Evolutionary conservation across 768 basidiomycete species (phyloP).

Genomic region (Trametes sanguinea): DNA sequence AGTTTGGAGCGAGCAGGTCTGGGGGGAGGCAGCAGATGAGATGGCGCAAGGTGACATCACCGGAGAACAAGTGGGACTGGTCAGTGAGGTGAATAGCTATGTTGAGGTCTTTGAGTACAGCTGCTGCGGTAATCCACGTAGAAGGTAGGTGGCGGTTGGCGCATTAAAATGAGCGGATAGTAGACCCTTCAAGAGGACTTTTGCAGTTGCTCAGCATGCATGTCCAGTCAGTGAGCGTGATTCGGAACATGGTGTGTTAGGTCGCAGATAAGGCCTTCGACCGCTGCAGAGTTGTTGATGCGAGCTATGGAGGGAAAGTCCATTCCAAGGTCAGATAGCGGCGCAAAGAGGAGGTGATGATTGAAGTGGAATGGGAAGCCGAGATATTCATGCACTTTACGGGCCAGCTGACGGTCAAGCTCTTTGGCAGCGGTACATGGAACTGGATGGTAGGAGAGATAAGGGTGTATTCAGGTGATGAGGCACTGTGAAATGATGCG

Average conservation of each 20-base stretch:
- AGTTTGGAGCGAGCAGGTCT: neutral
- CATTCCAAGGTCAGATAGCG: neutral
- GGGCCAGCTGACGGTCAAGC: neutral
- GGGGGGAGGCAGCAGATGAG: too few relatives aligned
- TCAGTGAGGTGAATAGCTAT: too few relatives aligned
- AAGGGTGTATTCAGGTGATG: neutral
- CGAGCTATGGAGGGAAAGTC: neutral
- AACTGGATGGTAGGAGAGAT: neutral
- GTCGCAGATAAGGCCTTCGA: neutral
- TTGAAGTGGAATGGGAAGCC: neutral
- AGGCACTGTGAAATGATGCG: neutral
- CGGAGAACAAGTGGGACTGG: too few relatives aligned
- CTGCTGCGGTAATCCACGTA: too few relatives aligned
- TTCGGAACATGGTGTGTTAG: neutral
- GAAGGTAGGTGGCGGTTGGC: too few relatives aligned
- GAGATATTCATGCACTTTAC: neutral
- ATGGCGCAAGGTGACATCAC: too few relatives aligned
- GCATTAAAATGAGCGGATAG: too few relatives aligned
- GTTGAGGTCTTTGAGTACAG: too few relatives aligned
- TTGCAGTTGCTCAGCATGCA: neutral
- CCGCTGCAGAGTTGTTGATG: neutral
- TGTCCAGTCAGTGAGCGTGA: neutral
- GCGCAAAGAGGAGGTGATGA: neutral
- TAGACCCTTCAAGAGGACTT: neutral
- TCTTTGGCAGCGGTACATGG: neutral